Conservation (phyloP, 116 monocot species). For the Dioscorea cayenensis region DNA sequence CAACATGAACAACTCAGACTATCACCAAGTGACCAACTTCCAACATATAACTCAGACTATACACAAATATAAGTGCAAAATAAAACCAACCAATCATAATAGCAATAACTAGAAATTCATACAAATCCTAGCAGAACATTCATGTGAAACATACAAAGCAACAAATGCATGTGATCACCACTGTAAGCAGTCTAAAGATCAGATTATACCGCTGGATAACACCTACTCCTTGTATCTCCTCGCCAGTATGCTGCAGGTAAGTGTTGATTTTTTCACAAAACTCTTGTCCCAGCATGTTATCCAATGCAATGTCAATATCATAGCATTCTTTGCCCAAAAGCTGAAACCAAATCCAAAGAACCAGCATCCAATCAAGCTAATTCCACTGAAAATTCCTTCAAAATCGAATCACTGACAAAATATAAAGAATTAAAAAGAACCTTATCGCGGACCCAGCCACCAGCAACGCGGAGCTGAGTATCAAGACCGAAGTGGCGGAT, state of each 20-base stretch:
- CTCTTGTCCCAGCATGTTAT: constrained; percentile 84
- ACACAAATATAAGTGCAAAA: too few relatives aligned
- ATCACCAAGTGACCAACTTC: too few relatives aligned
- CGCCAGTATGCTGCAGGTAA: constrained; percentile 42
- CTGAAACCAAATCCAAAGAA: constrained; percentile 18
- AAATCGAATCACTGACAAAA: background rate
- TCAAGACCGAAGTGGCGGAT: constrained; percentile 60
- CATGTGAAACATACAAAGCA: too few relatives aligned
- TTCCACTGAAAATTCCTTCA: background rate
- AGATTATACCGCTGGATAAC: constrained; percentile 61
- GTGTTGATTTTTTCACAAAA: constrained; percentile 88
- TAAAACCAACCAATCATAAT: too few relatives aligned
- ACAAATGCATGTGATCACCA: too few relatives aligned
- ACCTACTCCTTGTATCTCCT: constrained; percentile 52
- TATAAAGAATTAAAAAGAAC: constrained; percentile 14
- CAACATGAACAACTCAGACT: background rate
- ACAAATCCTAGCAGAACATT: too few relatives aligned
- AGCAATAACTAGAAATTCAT: too few relatives aligned
- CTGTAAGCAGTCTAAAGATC: background rate
- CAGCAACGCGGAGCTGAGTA: constrained; percentile 86
- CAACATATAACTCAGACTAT: too few relatives aligned
- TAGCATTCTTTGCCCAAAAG: constrained; percentile 79
- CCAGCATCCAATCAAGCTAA: background rate
- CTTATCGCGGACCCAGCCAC: constrained; percentile 99
- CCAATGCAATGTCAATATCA: constrained; percentile 93